Conservation (phyloP, 768 basidiomycete species). For the Termitomyces sp. region DNA sequence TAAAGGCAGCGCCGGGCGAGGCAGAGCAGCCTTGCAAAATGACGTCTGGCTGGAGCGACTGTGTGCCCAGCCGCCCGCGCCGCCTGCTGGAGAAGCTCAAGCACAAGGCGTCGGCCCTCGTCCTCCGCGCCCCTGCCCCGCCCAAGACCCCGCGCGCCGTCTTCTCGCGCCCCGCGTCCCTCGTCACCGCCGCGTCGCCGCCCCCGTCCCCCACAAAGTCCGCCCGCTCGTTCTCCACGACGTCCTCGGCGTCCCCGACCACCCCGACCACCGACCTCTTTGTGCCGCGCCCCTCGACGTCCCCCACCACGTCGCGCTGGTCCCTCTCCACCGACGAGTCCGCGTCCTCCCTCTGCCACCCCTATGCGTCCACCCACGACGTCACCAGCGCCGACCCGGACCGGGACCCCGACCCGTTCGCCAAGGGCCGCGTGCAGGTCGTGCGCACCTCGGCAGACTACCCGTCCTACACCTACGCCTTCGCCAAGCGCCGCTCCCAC, state of each 20-base stretch:
- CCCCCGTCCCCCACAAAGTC: constrained; percentile 5
- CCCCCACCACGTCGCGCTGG: constrained; percentile 7
- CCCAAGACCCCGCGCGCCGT: neutral
- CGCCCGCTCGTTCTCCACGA: constrained; percentile 1
- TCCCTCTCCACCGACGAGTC: constrained; percentile 15
- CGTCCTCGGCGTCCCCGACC: constrained; percentile 2
- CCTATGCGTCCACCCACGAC: constrained; percentile 7
- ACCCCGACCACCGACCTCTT: neutral
- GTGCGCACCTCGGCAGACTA: constrained; percentile 12
- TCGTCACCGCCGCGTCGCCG: constrained; percentile 11
- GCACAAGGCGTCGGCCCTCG: constrained; percentile 15
- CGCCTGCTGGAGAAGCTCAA: constrained; percentile 14
- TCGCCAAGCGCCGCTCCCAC: neutral
- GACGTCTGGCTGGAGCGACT: neutral
- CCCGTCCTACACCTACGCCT: neutral
- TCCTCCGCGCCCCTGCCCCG: neutral
- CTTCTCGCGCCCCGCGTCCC: constrained; percentile 13
- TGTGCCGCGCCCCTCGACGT: neutral
- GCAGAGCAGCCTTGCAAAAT: neutral
- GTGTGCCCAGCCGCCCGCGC: constrained; percentile 9
- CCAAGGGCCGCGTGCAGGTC: constrained; percentile 19
- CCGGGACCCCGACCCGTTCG: constrained; percentile 19
- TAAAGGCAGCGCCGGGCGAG: neutral
- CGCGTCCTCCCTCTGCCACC: constrained; percentile 8
- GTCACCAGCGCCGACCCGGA: no score